Conservation (phyloP, 2,329 filamentous ascomycete genomes). For the Fusarium virguliforme region DNA sequence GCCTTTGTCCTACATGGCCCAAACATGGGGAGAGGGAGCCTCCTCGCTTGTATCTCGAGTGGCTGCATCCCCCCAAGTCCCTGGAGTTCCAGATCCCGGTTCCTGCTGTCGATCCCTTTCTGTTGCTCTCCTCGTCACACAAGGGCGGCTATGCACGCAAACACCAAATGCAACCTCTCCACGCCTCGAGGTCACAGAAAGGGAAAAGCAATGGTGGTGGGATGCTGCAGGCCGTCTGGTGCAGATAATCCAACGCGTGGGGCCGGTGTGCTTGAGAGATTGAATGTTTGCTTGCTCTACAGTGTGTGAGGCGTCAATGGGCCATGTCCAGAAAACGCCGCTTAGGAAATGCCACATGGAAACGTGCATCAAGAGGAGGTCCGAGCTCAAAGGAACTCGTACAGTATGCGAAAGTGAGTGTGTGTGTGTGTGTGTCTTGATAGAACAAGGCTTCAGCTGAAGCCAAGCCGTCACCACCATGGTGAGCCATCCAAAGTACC, state of each 20-base stretch:
- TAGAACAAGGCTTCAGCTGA: conserved; percentile 2
- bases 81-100: conserved; percentile 7
- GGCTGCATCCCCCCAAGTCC: conserved; percentile 9
- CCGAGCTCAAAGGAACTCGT: conserved; percentile 31
- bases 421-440: background rate
- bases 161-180: conserved; percentile 13
- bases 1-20: conserved; percentile 20
- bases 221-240: conserved; percentile 25
- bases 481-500: background rate
- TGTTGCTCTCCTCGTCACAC: conserved; percentile 25
- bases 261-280: conserved; percentile 22
- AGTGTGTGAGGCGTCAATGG: conserved; percentile 41
- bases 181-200: background rate
- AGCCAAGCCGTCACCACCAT: background rate
- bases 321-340: conserved; percentile 23
- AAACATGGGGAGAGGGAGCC: background rate
- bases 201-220: conserved; percentile 23
- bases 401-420: conserved; percentile 8
- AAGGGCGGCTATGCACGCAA: conserved; percentile 4
- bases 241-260: conserved; percentile 32
- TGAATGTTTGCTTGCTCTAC: conserved; percentile 41
- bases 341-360: conserved; percentile 34
- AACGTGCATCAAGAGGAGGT: conserved; percentile 29
- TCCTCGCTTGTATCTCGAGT: background rate
- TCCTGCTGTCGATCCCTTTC: conserved; percentile 12